Evolutionary conservation across 2,329 filamentous ascomycete species (phyloP), one percentile per base, ranked within the genome.

Genomic region (Beauveria varroae): DNA sequence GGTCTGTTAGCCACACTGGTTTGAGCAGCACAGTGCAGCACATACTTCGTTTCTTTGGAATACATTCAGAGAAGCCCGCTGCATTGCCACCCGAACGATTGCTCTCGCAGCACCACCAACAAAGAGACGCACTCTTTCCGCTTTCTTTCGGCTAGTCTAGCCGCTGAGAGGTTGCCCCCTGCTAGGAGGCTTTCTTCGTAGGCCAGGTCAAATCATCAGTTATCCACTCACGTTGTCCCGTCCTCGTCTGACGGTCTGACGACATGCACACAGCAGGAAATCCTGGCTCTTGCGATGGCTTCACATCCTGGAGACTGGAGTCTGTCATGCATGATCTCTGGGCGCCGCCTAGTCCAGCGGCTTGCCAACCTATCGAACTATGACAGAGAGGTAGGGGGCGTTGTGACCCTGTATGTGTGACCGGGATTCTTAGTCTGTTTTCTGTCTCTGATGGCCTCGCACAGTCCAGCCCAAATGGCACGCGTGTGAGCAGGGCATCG

Each of bases 261-360:
- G 18, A 43, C 22, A 30, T 28, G 20, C 20, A 30, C 54, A 43
- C 20, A 10, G 26, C 55, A 22, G 37, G 22, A 52, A 52, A 52
- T 37, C 10, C 56, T 40, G 56, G 24, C 24, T 34, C 43, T 34
- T 60, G 49, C 47, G 57, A 60, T 60, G 57, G 57, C 57, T 16
- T 60, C 57, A 60, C 57, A 53, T 46, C 40, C 26, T 41, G 37
- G 47, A 40, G 47, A 14, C 34, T 37, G 34, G 34, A 37, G 34
- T 30, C 37, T 43, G 37, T 12, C 22, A 43, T 37, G 57, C 41
- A 47, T 37, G 41, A 18, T 7, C 26, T 49, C 7, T 24, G 54
- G 22, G 41, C 26, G 56, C 18, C 44, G 37, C 41, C 50, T 41
- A 20, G 28, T 20, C 47, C n/a, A 46, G 46, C 40, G 18, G 40